These are phyloP conservation scores for Luffa acutangula DNA, from an alignment of 306 rosid species.

Conservation along the genomic window DNA sequence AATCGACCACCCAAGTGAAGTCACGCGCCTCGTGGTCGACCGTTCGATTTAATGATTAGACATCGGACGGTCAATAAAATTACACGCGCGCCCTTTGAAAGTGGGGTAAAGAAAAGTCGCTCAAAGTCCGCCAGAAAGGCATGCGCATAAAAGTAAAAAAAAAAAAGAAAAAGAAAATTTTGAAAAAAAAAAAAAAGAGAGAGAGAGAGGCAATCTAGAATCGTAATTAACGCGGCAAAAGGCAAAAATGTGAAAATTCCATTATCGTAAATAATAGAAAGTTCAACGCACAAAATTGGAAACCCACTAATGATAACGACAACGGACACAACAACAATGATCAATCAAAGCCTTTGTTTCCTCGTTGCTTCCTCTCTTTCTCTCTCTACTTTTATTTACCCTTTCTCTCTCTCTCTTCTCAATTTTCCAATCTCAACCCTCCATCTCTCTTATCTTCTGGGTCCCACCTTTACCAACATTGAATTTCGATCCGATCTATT, in stretches of 20 bases:
- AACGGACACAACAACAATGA: neutral
- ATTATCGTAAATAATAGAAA: neutral
- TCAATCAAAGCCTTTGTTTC: neutral
- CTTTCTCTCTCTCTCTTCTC: neutral
- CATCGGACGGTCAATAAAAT: neutral
- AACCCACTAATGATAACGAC: neutral
- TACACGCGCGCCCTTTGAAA: neutral
- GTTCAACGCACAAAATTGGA: neutral
- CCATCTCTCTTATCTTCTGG: neutral
- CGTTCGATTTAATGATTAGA: neutral
- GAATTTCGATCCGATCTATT: no score
- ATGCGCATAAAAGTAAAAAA: neutral
- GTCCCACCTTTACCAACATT: neutral
- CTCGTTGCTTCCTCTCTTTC: neutral
- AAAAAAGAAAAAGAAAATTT: neutral
- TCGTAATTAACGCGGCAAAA: conserved; percentile 8
- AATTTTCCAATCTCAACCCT: neutral
- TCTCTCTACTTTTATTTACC: neutral
- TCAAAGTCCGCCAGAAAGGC: neutral
- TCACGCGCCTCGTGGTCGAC: neutral
- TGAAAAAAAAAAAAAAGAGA: neutral
- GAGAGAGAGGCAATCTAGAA: neutral
- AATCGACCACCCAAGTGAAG: no score
- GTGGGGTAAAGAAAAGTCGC: neutral
- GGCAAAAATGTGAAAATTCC: neutral